These are phyloP conservation scores for Pyricularia pennisetigena DNA, from an alignment of 2,329 filamentous ascomycete species.

Conservation along the genomic window DNA sequence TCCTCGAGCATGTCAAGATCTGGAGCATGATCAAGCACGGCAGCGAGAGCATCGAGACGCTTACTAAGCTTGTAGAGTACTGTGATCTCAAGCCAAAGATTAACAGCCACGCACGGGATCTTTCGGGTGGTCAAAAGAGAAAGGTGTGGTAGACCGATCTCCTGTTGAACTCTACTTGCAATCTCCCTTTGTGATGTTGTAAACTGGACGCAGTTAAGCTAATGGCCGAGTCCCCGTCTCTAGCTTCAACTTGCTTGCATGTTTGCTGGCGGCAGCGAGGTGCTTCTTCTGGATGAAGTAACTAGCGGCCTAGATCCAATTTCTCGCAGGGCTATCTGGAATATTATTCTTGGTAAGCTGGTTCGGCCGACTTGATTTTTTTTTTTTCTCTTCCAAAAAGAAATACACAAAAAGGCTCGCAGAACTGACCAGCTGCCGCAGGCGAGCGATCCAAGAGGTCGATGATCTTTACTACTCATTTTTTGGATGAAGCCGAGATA, in stretches of 20 bases:
- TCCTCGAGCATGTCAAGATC: constrained; percentile 72
- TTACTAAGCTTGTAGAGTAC: constrained; percentile 52
- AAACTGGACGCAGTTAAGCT: not conserved
- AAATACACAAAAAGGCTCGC: too few species aligned
- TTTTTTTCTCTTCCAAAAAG: too few species aligned
- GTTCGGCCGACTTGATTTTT: too few species aligned
- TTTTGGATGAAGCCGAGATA: constrained; percentile 84
- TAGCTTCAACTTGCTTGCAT: constrained; percentile 65
- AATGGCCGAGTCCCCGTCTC: not conserved
- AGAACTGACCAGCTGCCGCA: too few species aligned
- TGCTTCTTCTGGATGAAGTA: constrained; percentile 89
- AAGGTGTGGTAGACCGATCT: constrained; percentile 56
- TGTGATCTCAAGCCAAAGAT: constrained; percentile 71
- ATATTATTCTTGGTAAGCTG: constrained; percentile 56
- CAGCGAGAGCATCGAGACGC: constrained; percentile 45
- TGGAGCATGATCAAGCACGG: constrained; percentile 72
- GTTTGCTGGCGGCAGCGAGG: constrained; percentile 78
- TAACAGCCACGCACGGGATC: constrained; percentile 60
- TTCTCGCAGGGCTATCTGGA: constrained; percentile 83
- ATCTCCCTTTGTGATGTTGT: not conserved
- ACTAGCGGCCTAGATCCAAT: constrained; percentile 82
- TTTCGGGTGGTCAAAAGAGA: constrained; percentile 85
- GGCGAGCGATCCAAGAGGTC: constrained; percentile 74
- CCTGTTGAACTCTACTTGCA: too few species aligned
- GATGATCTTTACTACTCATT: constrained; percentile 84